Percentiles rank a stretch among this genome's conserved stretches.
These are phyloP conservation scores for Pelargonium cotyledonis DNA, from an alignment of 441 rosid species.

Conservation along the genomic window DNA sequence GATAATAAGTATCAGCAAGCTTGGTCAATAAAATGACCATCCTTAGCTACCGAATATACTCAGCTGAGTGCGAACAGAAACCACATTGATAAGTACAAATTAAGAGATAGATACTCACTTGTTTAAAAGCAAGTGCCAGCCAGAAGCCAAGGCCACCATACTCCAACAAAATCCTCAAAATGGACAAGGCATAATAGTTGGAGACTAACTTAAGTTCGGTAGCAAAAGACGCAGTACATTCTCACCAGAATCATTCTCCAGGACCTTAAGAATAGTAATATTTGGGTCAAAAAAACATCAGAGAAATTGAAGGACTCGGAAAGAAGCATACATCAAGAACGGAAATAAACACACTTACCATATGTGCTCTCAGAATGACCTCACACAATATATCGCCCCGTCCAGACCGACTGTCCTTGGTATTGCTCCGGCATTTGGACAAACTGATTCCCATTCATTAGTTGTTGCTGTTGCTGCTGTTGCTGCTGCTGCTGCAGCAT, in stretches of 20 bases:
- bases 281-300: not conserved
- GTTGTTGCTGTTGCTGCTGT: conserved; percentile 16
- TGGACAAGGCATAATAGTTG: conserved; percentile 49
- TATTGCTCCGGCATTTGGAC: conserved; percentile 60
- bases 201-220: conserved; percentile 38
- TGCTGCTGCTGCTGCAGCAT: conserved; percentile 37
- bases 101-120: conserved; percentile 35
- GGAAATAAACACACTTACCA: conserved; percentile 31
- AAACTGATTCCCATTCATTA: conserved; percentile 42
- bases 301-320: no score
- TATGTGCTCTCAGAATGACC: conserved; percentile 35
- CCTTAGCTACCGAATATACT: not conserved
- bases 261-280: conserved; percentile 25
- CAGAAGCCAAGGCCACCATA: conserved; percentile 51
- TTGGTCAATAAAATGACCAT: not conserved
- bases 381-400: conserved; percentile 83
- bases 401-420: conserved; percentile 78
- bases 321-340: not conserved
- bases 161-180: conserved; percentile 74
- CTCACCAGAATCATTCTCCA: conserved; percentile 50
- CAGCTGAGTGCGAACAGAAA: no score
- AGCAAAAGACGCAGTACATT: conserved; percentile 55
- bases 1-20: not conserved
- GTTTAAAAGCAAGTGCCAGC: conserved; percentile 64
- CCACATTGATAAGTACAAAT: not conserved